Conservation (phyloP, 306 rosid genomes). For the Leucaena leucocephala region DNA sequence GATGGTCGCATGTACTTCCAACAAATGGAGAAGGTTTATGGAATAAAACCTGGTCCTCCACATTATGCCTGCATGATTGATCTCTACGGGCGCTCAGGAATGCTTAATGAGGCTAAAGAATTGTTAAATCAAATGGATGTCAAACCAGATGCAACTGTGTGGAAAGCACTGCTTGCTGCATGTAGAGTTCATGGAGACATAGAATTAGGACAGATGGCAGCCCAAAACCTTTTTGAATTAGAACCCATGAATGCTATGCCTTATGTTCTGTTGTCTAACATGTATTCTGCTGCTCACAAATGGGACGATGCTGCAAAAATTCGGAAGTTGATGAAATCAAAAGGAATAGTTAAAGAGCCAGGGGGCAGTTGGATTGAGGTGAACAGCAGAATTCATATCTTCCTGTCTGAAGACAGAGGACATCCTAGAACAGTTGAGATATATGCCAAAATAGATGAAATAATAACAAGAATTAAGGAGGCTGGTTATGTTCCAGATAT, state of each 20-base stretch:
- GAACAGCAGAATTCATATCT: slow-evolving; percentile 64
- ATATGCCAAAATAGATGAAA: slow-evolving; percentile 68
- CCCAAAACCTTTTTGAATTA: slow-evolving; percentile 63
- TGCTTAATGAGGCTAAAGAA: slow-evolving; percentile 63
- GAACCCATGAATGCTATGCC: slow-evolving; percentile 74
- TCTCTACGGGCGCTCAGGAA: slow-evolving; percentile 81
- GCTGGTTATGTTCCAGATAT: slow-evolving; percentile 78
- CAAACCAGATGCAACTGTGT: slow-evolving; percentile 80
- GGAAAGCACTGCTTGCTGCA: slow-evolving; percentile 94
- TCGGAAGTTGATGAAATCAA: slow-evolving; percentile 74
- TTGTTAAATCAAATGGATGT: slow-evolving; percentile 67
- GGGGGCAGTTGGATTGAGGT: slow-evolving; percentile 87
- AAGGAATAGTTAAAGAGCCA: slow-evolving; percentile 83
- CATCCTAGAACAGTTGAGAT: slow-evolving; percentile 69
- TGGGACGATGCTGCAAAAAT: slow-evolving; percentile 76
- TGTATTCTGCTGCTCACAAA: slow-evolving; percentile 71
- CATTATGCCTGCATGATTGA: slow-evolving; percentile 96
- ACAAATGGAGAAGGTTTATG: slow-evolving; percentile 66
- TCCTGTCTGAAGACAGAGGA: slow-evolving; percentile 83
- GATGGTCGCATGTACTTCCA: slow-evolving; percentile 62
- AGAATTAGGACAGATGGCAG: slow-evolving; percentile 81
- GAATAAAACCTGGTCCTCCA: slow-evolving; percentile 78
- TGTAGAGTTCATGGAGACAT: slow-evolving; percentile 80
- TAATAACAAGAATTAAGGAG: slow-evolving; percentile 63
- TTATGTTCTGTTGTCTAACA: slow-evolving; percentile 75